Percentiles rank a stretch among this genome's conserved stretches.
Evolutionary conservation across 768 basidiomycete genomes (phyloP).

Genomic region (Leccinum boreale): DNA sequence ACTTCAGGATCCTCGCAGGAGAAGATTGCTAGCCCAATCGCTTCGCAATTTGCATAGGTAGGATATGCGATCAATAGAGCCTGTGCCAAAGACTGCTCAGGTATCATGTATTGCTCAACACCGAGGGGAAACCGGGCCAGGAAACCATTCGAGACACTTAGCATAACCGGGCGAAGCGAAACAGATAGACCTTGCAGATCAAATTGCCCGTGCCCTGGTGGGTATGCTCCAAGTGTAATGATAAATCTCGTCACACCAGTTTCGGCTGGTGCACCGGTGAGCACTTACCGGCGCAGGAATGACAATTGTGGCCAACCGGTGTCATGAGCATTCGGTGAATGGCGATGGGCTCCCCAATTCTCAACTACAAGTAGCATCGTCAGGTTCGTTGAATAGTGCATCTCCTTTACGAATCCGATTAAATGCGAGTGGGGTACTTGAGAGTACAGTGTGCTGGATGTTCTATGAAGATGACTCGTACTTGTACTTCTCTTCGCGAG

Average conservation of each 20-base stretch:
- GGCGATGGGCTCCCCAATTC: not conserved
- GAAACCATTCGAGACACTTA: too few species aligned
- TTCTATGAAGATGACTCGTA: conserved; percentile 58
- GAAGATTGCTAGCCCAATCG: not conserved
- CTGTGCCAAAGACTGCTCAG: not conserved
- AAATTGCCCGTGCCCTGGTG: not conserved
- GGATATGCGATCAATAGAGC: not conserved
- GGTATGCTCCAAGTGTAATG: not conserved
- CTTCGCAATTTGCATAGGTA: not conserved
- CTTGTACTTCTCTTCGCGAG: conserved; percentile 85
- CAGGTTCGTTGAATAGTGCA: not conserved
- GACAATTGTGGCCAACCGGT: not conserved
- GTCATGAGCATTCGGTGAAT: not conserved
- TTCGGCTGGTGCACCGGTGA: not conserved
- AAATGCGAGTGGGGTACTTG: conserved; percentile 2
- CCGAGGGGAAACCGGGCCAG: not conserved
- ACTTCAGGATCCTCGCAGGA: not conserved
- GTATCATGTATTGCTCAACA: not conserved
- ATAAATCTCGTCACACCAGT: not conserved
- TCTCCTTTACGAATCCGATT: not conserved
- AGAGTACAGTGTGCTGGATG: conserved; percentile 1
- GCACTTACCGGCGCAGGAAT: not conserved
- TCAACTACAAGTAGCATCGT: not conserved
- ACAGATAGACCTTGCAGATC: not conserved
- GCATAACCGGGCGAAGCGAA: not conserved